A percentile compares a stretch with the other conserved stretches of the same genome.
Conservation (phyloP, 257 asterid genomes). For the Przewalskia tangutica region DNA sequence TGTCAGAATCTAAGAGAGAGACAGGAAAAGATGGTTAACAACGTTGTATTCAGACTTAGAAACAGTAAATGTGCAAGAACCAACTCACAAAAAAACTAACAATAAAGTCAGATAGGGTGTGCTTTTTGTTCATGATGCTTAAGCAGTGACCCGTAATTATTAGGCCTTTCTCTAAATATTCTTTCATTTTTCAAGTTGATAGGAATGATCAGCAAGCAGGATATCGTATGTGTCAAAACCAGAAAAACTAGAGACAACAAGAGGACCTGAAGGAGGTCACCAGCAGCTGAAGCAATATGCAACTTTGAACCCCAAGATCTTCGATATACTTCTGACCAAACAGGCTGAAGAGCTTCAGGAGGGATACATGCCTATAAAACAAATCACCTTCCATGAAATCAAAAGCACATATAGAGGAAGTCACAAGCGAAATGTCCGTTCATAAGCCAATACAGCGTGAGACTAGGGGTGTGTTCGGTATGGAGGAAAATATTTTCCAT, state of each 20-base stretch:
- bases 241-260: neutral
- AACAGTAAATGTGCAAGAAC: neutral
- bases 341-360: slow-evolving; percentile 48
- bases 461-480: too few species aligned
- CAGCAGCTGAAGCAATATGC: slow-evolving; percentile 45
- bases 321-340: slow-evolving; percentile 63
- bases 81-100: neutral
- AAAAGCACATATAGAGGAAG: neutral
- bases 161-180: neutral
- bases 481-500: too few species aligned
- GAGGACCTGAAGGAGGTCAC: slow-evolving; percentile 68
- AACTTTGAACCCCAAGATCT: slow-evolving; percentile 50
- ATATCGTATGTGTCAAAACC: neutral
- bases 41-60: neutral
- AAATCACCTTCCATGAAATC: slow-evolving; percentile 1
- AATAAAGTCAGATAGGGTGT: neutral
- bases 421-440: neutral
- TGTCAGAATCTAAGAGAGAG: slow-evolving; percentile 41
- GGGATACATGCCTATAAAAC: slow-evolving; percentile 60
- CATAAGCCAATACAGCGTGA: neutral
- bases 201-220: neutral
- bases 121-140: neutral
- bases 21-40: neutral
- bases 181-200: neutral
- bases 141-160: neutral